Evolutionary conservation across 2,329 filamentous ascomycete species (phyloP).

Genomic region (Geosmithia flava): DNA sequence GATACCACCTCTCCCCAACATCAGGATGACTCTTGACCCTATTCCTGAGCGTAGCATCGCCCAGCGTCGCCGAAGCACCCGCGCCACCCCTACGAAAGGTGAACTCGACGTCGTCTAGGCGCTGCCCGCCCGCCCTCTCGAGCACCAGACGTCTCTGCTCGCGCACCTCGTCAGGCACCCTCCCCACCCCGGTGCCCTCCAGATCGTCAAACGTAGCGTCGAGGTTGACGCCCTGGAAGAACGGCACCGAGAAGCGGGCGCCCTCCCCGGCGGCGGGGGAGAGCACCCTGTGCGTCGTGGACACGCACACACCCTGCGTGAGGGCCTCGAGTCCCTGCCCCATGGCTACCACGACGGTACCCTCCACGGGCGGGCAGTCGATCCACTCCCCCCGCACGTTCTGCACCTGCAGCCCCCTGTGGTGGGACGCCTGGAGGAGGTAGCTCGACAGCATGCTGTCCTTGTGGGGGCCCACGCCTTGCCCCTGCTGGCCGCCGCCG

Average conservation of each 20-base stretch:
- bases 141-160: constrained; percentile 48
- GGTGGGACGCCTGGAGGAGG: constrained; percentile 66
- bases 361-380: constrained; percentile 62
- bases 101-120: constrained; percentile 68
- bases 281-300: constrained; percentile 76
- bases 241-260: constrained; percentile 67
- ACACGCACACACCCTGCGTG: constrained; percentile 69
- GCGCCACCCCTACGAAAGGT: constrained; percentile 63
- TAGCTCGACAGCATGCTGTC: constrained; percentile 77
- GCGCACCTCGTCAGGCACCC: constrained; percentile 48
- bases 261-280: constrained; percentile 58
- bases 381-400: constrained; percentile 71
- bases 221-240: constrained; percentile 77
- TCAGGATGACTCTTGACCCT: constrained; percentile 78
- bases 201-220: constrained; percentile 72
- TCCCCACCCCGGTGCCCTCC: constrained; percentile 39
- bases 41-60: constrained; percentile 77
- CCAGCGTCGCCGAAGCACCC: constrained; percentile 40
- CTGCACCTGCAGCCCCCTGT: constrained; percentile 70
- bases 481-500: constrained; percentile 22
- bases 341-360: constrained; percentile 77
- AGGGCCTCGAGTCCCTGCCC: constrained; percentile 80
- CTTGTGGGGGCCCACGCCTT: constrained; percentile 69
- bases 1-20: constrained; percentile 73
- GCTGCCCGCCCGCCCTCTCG: constrained; percentile 38